Evolutionary conservation across 352 stramenopile species (phyloP).

Genomic region (Phytophthora pinifolia): DNA sequence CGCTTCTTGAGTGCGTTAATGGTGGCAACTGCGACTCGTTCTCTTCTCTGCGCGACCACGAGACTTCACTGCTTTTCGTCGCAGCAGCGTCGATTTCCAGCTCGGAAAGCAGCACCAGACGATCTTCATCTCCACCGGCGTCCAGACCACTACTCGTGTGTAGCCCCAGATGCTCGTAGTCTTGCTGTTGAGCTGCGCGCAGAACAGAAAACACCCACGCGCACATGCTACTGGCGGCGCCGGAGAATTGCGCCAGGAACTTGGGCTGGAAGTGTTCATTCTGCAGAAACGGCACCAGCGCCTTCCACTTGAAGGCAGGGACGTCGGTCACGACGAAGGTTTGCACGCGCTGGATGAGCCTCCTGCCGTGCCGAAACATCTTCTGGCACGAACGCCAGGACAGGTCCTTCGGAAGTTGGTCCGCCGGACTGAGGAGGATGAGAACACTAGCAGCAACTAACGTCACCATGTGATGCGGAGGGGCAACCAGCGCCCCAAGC

Average conservation of each 20-base stretch:
- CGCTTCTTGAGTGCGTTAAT: constrained; percentile 26
- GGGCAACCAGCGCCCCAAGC: constrained; percentile 39
- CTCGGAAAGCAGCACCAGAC: constrained; percentile 50
- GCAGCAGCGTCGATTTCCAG: constrained; percentile 55
- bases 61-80: constrained; percentile 2
- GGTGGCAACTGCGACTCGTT: constrained; percentile 15
- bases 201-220: constrained; percentile 64
- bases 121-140: constrained; percentile 42
- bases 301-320: constrained; percentile 74
- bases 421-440: constrained; percentile 70
- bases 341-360: constrained; percentile 51
- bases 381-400: constrained; percentile 66
- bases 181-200: constrained; percentile 37
- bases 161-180: constrained; percentile 27
- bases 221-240: constrained; percentile 52
- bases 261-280: constrained; percentile 75
- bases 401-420: constrained; percentile 71
- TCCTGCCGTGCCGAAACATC: constrained; percentile 53
- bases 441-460: constrained; percentile 61
- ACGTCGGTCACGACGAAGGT: constrained; percentile 40
- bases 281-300: constrained; percentile 64
- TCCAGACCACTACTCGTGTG: constrained; percentile 13
- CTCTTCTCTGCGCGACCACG: constrained; percentile 5
- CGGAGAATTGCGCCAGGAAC: constrained; percentile 55
- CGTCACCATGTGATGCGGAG: constrained; percentile 64